Conservation (phyloP, 352 stramenopile species). For the Phytopythium boreale region DNA sequence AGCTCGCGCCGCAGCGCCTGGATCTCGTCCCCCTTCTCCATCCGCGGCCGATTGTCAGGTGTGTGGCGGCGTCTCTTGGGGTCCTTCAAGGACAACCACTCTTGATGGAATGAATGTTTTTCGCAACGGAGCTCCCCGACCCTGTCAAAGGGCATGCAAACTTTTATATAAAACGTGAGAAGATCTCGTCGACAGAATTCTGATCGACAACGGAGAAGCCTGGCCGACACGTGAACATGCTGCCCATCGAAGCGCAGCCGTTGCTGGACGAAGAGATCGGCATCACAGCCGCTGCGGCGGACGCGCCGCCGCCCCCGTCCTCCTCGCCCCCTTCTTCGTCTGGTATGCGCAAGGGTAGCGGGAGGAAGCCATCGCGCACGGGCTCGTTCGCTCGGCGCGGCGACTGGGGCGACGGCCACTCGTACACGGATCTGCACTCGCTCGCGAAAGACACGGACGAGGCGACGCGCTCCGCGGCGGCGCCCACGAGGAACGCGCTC, state of each 20-base stretch:
- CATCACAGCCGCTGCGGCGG: conserved; percentile 10
- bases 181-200: neutral
- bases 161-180: neutral
- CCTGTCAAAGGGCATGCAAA: too few species aligned
- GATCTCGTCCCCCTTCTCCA: conserved; percentile 36
- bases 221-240: conserved; percentile 9
- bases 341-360: neutral
- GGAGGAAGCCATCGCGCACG: conserved; percentile 4
- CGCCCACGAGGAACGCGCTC: conserved; percentile 28
- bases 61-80: neutral
- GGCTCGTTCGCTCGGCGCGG: neutral
- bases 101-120: neutral
- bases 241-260: conserved; percentile 32
- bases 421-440: conserved; percentile 47
- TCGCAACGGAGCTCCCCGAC: neutral
- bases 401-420: conserved; percentile 5
- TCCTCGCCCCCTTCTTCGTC: neutral
- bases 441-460: conserved; percentile 14
- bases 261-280: conserved; percentile 33
- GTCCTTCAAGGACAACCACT: conserved; percentile 9
- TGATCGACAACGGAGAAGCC: neutral
- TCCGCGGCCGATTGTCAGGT: neutral
- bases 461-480: neutral
- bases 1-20: conserved; percentile 52
- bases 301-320: neutral